Conservation (phyloP, 2,329 filamentous ascomycete species). For the Alternaria novae-zelandiae region DNA sequence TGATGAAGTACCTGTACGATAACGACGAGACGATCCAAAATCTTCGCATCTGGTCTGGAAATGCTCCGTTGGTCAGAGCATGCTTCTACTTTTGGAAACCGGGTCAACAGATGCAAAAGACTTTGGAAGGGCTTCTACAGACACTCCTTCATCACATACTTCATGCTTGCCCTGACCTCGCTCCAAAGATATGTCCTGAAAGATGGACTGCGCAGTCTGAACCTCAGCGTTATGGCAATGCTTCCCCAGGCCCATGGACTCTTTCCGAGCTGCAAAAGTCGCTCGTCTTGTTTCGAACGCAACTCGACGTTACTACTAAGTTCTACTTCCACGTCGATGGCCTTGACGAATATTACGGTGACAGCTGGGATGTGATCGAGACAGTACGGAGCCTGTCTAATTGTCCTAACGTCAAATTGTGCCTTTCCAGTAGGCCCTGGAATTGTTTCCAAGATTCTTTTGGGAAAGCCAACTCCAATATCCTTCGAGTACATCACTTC, state of each 20-base stretch:
- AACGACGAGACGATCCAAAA: background rate
- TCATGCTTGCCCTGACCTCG: rapidly evolving
- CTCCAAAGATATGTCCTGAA: rapidly evolving
- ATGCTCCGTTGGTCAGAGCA: background rate
- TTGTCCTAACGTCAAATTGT: rapidly evolving
- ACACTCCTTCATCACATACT: background rate
- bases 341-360: background rate
- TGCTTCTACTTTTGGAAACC: slow-evolving; percentile 9
- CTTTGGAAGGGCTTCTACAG: background rate
- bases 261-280: background rate
- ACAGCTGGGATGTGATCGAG: background rate
- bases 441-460: background rate
- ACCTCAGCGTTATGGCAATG: background rate
- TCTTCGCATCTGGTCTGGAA: background rate
- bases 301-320: no score
- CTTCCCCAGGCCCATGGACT: rapidly evolving
- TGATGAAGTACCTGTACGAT: slow-evolving; percentile 42
- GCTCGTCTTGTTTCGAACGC: rapidly evolving
- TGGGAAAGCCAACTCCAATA: background rate
- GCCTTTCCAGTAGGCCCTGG: background rate
- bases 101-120: background rate
- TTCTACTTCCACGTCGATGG: background rate
- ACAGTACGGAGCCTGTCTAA: background rate
- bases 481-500: rapidly evolving
- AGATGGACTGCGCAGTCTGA: rapidly evolving